Conservation (phyloP, 768 basidiomycete species). For the Mycena filopes region DNA sequence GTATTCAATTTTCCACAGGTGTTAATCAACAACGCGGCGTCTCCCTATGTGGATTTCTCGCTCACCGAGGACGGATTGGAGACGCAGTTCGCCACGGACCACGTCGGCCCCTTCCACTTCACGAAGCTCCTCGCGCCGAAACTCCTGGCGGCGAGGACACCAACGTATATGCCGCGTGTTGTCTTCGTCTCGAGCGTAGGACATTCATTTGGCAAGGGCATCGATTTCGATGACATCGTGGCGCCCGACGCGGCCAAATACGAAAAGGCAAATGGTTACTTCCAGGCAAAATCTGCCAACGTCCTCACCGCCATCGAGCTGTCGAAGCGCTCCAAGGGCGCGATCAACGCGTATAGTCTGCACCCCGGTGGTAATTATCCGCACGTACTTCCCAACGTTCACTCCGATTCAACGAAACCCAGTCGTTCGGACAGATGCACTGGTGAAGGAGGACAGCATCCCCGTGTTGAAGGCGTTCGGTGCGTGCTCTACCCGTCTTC, state of each 20-base stretch:
- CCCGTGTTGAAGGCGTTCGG: neutral
- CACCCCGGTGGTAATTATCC: neutral
- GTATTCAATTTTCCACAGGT: neutral
- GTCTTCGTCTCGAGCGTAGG: too few species aligned
- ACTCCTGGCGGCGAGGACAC: too few species aligned
- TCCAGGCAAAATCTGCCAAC: too few species aligned
- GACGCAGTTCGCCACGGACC: neutral
- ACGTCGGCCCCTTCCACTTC: slow-evolving; percentile 18
- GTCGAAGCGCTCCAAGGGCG: too few species aligned
- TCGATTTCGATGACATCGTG: too few species aligned
- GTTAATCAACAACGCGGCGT: slow-evolving; percentile 15
- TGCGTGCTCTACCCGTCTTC: too few species aligned
- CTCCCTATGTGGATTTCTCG: neutral
- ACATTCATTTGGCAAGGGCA: too few species aligned
- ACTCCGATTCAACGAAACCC: neutral
- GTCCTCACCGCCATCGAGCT: too few species aligned
- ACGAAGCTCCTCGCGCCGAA: slow-evolving; percentile 10
- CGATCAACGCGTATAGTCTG: slow-evolving; percentile 13
- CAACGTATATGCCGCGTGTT: neutral
- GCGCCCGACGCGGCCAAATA: too few species aligned
- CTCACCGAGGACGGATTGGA: too few species aligned
- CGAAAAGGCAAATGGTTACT: too few species aligned
- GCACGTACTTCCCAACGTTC: neutral
- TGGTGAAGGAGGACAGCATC: neutral
- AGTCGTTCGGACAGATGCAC: neutral